Base-by-base conservation (phyloP, 83 land plant genomes). In the Diphasiastrum complanatum region DNA sequence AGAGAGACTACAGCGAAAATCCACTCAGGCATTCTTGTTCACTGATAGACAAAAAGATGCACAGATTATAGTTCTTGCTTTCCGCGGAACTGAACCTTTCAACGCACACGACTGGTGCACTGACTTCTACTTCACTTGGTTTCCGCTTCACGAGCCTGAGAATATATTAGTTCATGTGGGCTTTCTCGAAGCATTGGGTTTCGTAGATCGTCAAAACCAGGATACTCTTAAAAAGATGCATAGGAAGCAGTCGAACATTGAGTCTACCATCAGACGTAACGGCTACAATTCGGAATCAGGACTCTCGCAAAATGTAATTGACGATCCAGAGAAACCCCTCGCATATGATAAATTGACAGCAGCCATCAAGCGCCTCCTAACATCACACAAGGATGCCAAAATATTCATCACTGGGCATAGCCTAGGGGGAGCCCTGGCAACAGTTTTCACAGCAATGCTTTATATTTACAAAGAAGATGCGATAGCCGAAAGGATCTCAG, bases 31-130 rank as follows among this genome's bases (percentile, higher is more conserved):
- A 6, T 23, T 28, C 16, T 25, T 54, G 4, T 5, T 28, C 10
- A 54, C 25, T 4, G 58, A 54, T 25, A 25, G 58, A 30, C 25
- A 28, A 18, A 33, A 54, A 14, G 33, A 54, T 54, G 58, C 58
- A 22, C 29, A 30, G 33, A 33, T 33, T 5, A 54, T 54, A 4
- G 25, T 54, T 8, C 33, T 54, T 5, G 58, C 58, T 5, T 54
- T 54, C 58, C 29, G 33, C 4, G 58, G 58, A 30, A 22, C 33
- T 5, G 33, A 18, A 25, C 29, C 58, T 5, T 54, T 54, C 58
- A 54, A 54, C 33, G 58, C 58, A 23, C 14, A 26, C 29, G 58
- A 54, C 58, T 54, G 58, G 58, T 25, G 58, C 33, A 23, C 58
- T 4, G 6, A 28, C 58, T 26, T 54, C 6, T 28, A 54, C n/a